phyloP scores from a whole-genome alignment of 2,329 filamentous ascomycete species.

The Allantophomopsis lycopodina region DNA sequence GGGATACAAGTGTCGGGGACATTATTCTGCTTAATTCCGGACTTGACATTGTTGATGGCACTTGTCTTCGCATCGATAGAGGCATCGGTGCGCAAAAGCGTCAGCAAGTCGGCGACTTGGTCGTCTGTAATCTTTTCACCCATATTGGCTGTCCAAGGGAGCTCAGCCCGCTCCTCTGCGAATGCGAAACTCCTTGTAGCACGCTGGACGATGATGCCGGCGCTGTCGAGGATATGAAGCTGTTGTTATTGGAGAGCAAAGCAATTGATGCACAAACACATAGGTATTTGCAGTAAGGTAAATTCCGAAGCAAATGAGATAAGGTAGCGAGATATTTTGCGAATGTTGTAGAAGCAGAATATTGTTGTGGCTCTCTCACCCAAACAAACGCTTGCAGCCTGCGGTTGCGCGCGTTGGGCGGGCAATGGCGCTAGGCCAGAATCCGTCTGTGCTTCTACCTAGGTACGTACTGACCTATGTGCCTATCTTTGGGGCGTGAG shows the following conservation, averaged over 20 bases:
- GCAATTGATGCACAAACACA: not conserved
- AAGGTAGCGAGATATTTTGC: too few relatives aligned
- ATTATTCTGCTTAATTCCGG: conserved; percentile 83
- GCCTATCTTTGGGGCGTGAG: not conserved
- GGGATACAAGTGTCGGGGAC: conserved; percentile 63
- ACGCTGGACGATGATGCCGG: too few relatives aligned
- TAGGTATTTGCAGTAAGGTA: too few relatives aligned
- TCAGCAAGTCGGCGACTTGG: conserved; percentile 39
- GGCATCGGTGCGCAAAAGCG: conserved; percentile 43
- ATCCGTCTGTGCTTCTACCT: not conserved
- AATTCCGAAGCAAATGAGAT: too few relatives aligned
- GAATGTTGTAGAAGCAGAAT: too few relatives aligned
- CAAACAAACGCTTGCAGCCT: not conserved
- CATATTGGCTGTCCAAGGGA: conserved; percentile 20
- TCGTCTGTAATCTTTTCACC: conserved; percentile 44
- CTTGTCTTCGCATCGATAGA: conserved; percentile 58
- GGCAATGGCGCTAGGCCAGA: not conserved
- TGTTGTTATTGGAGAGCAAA: too few relatives aligned
- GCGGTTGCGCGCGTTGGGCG: not conserved
- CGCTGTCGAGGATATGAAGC: too few relatives aligned
- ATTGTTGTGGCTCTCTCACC: not conserved
- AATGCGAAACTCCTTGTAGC: conserved; percentile 1
- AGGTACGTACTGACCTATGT: too few relatives aligned
- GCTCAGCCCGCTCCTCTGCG: conserved; percentile 1
- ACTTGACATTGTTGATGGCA: conserved; percentile 64